Evolutionary conservation across 1,284 basidiomycete genomes (phyloP), one percentile per base, ranked within the genome.

Genomic region (Coniferiporia sulphurascens): DNA sequence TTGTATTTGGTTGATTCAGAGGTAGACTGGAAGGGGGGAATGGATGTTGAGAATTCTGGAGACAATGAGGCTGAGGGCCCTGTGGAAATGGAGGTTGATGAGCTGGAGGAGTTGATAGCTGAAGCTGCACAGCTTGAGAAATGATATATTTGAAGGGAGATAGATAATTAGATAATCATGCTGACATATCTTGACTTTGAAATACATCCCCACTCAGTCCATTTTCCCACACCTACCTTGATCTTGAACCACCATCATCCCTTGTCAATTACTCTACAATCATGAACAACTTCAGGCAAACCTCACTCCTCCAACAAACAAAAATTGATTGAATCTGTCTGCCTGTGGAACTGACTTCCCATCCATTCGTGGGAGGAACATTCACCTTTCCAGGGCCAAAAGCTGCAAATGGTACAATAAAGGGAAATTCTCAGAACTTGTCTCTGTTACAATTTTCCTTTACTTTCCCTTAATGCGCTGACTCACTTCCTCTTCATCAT

Each of bases 361-460:
- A 10, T 52, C 55, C 27, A 41, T 57, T 19, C 48, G 27, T 22
- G 55, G 55, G 12, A 49, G 19, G 36, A 44, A 57, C 21, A 21
- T 36, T 32, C 55, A 57, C 35, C 48, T 57, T 21, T 49, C 55
- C 13, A 35, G 27, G 35, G 27, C 55, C 3, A 13, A 57, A 48
- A 57, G 48, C 27, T 57, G 48, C 48, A 48, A 21, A 32, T 57
- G 55, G 55, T 57, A 57, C 17, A 50, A 48, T 9, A 57, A 57
- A 27, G 55, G 55, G n/a, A 57, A 52, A 43, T 3, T 34, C 27
- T n/a, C 49, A 17, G 49, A 51, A 51, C 27, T 12, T 6, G 4
- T 36, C 19, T 32, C 17, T 3, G 3, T 21, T 21, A n/a, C n/a
- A n/a, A n/a, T n/a, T n/a, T n/a, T n/a, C n/a, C n/a, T n/a, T n/a